Percentiles rank a stretch among this genome's conserved stretches.
phyloP scores from a whole-genome alignment of 805 yeast species.

The Blastobotrys robertii region DNA sequence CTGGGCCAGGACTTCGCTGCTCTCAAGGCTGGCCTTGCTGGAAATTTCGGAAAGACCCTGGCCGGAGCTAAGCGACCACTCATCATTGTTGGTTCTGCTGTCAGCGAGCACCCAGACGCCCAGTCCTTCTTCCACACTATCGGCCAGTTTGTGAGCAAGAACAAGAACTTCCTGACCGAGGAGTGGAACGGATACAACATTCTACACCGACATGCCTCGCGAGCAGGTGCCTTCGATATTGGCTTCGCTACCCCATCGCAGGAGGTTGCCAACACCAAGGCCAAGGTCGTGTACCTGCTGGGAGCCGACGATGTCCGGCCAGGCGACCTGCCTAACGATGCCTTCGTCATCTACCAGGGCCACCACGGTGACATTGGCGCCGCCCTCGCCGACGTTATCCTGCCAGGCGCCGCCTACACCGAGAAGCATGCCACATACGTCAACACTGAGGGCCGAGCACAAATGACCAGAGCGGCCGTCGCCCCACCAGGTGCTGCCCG shows the following conservation, averaged over 20 bases:
- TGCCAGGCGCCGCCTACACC: constrained; percentile 84
- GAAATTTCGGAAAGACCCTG: constrained; percentile 60
- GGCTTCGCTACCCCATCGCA: constrained; percentile 55
- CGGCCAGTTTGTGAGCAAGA: constrained; percentile 46
- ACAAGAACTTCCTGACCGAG: constrained; percentile 53
- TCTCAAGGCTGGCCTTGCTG: constrained; percentile 50
- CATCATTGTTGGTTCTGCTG: constrained; percentile 74
- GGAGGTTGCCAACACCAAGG: constrained; percentile 38
- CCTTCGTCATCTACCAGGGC: constrained; percentile 83
- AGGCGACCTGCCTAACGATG: constrained; percentile 66
- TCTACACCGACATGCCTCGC: constrained; percentile 78
- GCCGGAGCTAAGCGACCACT: constrained; percentile 61
- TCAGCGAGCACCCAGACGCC: constrained; percentile 58
- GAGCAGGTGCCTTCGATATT: constrained; percentile 77
- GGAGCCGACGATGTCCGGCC: constrained; percentile 77
- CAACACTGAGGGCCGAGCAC: constrained; percentile 86
- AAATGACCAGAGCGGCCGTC: constrained; percentile 75
- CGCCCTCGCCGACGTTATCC: constrained; percentile 73
- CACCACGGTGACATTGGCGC: constrained; percentile 91
- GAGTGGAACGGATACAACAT: constrained; percentile 78
- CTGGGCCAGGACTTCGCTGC: constrained; percentile 53
- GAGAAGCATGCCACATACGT: constrained; percentile 79
- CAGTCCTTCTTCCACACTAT: constrained; percentile 48
- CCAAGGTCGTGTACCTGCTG: constrained; percentile 69
- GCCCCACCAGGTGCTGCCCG: constrained; percentile 84